These are phyloP conservation scores for Ambrosia trifida DNA, from an alignment of 129 eudicot species.

Conservation along the genomic window DNA sequence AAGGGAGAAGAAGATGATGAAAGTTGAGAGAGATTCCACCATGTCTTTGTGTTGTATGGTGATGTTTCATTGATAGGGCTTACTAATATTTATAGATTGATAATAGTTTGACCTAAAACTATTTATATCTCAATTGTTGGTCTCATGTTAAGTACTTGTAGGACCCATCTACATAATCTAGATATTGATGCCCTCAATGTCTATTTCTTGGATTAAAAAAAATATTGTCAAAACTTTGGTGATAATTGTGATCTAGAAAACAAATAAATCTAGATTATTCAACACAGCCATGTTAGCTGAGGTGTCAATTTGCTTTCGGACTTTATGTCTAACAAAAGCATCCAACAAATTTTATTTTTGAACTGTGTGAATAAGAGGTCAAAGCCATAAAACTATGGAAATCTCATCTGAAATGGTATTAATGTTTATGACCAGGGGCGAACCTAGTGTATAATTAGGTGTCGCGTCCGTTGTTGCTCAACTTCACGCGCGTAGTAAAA, in stretches of 20 bases:
- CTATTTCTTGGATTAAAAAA: background rate
- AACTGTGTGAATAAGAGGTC: conserved; percentile 2
- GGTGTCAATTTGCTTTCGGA: conserved; percentile 14
- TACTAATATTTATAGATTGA: conserved; percentile 41
- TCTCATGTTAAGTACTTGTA: conserved; percentile 29
- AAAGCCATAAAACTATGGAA: background rate
- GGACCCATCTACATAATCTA: conserved; percentile 13
- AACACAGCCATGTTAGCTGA: conserved; percentile 31
- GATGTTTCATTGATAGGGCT: conserved; percentile 14
- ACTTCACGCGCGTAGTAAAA: no score
- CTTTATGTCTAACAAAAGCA: conserved; percentile 7
- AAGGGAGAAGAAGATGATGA: conserved; percentile 43
- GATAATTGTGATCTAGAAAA: conserved; percentile 18
- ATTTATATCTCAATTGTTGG: conserved; percentile 23
- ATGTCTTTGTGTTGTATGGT: conserved; percentile 26
- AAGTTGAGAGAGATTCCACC: conserved; percentile 40
- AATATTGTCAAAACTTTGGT: conserved; percentile 9
- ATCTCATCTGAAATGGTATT: background rate
- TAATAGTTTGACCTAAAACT: conserved; percentile 29
- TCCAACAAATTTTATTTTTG: background rate
- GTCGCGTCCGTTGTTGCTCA: no score
- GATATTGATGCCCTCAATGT: conserved; percentile 12
- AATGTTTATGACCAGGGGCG: background rate
- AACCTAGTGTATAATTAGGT: no score
- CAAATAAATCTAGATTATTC: conserved; percentile 17